Evolutionary conservation across 2,329 filamentous ascomycete species (phyloP), one percentile per base, ranked within the genome.

Genomic region (Chaetomiaceae sp.): DNA sequence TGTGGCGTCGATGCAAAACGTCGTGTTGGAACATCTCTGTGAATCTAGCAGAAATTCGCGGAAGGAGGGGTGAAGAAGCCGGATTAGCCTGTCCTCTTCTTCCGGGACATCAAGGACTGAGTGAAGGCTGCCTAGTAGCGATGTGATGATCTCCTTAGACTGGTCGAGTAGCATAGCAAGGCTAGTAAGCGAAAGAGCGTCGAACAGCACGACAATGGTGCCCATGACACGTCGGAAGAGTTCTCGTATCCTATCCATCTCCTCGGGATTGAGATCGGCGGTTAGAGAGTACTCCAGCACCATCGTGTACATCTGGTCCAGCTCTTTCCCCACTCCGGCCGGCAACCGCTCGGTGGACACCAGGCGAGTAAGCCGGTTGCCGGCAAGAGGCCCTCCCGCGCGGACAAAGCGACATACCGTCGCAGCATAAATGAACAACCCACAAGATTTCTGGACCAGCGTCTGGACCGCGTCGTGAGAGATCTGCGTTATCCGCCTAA

Each of bases 61-160:
- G 42, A 44, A 44, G 26, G 42, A 44, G 5, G 34, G 42, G 42
- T 44, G 42, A 29, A 43, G 41, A 44, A 44, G 12, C 17, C 41
- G 41, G 41, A 44, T 44, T 17, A 37, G 41, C 41, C 34, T 44
- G 17, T 22, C 41, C 22, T 38, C 36, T 9, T 44, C 15, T 38
- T 44, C 41, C 24, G 34, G 33, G 18, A 44, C n/a, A 44, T 44
- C 41, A 6, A 44, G n/a, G 24, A 44, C 12, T 30, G 33, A 44
- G n/a, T 37, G 33, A 44, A 44, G 41, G 2, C 18, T 32, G 12
- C 26, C 33, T 9, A 44, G 26, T 26, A 14, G 15, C 33, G 24
- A 37, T 22, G 18, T 20, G 27, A 44, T 44, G 33, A 14, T 44
- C 20, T 34, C 27, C 42, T 26, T 45, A 6, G 35, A 22, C 42